Conservation (phyloP, 2,329 filamentous ascomycete species). For the Fusarium sp. region DNA sequence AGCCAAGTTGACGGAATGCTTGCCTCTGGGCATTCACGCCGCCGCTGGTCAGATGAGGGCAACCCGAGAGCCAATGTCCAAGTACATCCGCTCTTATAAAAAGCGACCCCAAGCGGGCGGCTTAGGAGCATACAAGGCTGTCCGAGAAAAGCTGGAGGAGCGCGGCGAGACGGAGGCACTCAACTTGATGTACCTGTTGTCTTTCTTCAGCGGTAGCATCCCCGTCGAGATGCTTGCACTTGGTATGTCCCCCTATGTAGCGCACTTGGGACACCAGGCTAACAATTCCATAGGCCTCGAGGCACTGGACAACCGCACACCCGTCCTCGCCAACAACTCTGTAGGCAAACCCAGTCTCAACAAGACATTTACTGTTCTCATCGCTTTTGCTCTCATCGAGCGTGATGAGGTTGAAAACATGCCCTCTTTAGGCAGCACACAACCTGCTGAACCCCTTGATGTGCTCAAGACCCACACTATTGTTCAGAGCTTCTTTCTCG, state of each 20-base stretch:
- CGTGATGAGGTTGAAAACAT: conserved; percentile 42
- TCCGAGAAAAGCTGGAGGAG: conserved; percentile 36
- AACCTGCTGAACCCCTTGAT: conserved; percentile 34
- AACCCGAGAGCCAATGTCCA: conserved; percentile 40
- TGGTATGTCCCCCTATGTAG: conserved; percentile 8
- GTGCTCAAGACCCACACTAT: conserved; percentile 41
- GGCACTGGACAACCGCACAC: conserved; percentile 40
- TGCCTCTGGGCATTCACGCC: conserved; percentile 38
- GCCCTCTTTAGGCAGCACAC: conserved; percentile 29
- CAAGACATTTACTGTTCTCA: conserved; percentile 42
- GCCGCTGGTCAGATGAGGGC: conserved; percentile 37
- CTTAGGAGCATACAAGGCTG: conserved; percentile 40
- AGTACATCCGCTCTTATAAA: conserved; percentile 40
- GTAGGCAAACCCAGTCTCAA: conserved; percentile 40
- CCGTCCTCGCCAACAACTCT: conserved; percentile 32
- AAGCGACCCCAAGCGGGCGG: conserved; percentile 36
- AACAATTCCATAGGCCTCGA: conserved; percentile 22
- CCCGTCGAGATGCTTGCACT: conserved; percentile 43
- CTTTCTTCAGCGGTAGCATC: conserved; percentile 39
- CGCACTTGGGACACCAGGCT: background rate
- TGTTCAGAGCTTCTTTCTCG: conserved; percentile 41
- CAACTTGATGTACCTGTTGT: conserved; percentile 42
- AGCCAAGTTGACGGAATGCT: conserved; percentile 34
- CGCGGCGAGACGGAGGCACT: conserved; percentile 41
- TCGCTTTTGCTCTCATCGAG: conserved; percentile 42